Percentiles rank a stretch among this genome's conserved stretches.
Conservation (phyloP, 768 basidiomycete species). For the Tulasnella sp. region DNA sequence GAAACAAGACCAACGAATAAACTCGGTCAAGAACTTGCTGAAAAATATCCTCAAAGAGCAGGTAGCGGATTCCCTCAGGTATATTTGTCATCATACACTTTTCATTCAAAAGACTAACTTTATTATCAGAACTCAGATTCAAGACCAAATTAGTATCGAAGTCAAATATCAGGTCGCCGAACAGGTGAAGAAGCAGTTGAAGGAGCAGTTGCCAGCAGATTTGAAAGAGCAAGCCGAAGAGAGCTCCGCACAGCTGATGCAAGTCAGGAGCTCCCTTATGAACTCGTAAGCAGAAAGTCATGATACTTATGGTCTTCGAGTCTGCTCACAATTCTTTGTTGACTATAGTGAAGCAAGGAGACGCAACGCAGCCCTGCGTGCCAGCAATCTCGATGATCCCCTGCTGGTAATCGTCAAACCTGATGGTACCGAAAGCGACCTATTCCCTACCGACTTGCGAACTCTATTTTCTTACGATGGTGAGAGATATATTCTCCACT, state of each 20-base stretch:
- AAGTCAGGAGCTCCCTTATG: slow-evolving; percentile 33
- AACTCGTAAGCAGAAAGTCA: slow-evolving; percentile 32
- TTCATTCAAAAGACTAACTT: background rate
- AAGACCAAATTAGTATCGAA: slow-evolving; percentile 12
- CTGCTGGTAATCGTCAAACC: slow-evolving; percentile 36
- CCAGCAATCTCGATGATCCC: slow-evolving; percentile 32
- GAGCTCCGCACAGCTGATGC: slow-evolving; percentile 33
- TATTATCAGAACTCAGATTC: slow-evolving; percentile 1
- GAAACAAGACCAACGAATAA: slow-evolving; percentile 22
- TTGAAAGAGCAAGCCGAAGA: slow-evolving; percentile 27
- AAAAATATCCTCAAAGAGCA: slow-evolving; percentile 32
- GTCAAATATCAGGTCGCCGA: slow-evolving; percentile 25
- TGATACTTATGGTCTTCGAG: background rate
- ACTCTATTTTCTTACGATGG: slow-evolving; percentile 42
- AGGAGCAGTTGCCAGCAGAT: background rate
- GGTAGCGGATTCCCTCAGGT: slow-evolving; percentile 31
- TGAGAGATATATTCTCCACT: slow-evolving; percentile 24
- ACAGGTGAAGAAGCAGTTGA: slow-evolving; percentile 27
- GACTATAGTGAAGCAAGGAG: slow-evolving; percentile 35
- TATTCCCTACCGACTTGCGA: slow-evolving; percentile 39
- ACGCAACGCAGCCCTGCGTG: slow-evolving; percentile 29
- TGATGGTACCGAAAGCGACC: slow-evolving; percentile 35
- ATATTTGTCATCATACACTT: background rate
- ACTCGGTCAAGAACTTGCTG: slow-evolving; percentile 27
- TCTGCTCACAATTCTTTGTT: background rate